A percentile compares a stretch with the other conserved stretches of the same genome.
These are phyloP conservation scores for Fusarium heterosporum DNA, from an alignment of 2,329 filamentous ascomycete genomes.

Conservation along the genomic window DNA sequence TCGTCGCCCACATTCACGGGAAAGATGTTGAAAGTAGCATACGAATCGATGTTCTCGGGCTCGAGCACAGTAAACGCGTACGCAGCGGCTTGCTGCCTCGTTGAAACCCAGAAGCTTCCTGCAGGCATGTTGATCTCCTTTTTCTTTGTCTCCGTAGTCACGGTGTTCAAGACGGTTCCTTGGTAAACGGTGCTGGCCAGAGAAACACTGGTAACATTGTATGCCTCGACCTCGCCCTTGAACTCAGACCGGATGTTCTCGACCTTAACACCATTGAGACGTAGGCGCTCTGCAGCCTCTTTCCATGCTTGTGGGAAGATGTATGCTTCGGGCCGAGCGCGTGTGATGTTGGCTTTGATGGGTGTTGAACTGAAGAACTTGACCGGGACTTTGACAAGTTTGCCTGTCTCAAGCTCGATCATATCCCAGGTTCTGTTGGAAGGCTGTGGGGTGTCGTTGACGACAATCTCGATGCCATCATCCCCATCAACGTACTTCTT, in stretches of 20 bases:
- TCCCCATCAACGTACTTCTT: conserved; percentile 40
- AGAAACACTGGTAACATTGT: conserved; percentile 35
- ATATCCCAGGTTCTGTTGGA: conserved; percentile 46
- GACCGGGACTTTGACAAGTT: conserved; percentile 39
- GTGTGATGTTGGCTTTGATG: conserved; percentile 44
- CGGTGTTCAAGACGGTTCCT: conserved; percentile 40
- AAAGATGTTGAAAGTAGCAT: conserved; percentile 44
- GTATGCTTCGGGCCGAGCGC: conserved; percentile 45
- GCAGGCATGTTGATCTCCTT: conserved; percentile 42
- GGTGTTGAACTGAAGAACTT: conserved; percentile 45
- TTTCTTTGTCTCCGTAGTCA: conserved; percentile 31
- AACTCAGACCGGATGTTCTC: conserved; percentile 40
- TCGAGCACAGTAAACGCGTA: conserved; percentile 46
- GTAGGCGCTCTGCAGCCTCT: conserved; percentile 42
- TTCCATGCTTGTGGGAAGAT: conserved; percentile 45
- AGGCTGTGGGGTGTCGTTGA: conserved; percentile 37
- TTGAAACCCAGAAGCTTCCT: conserved; percentile 45
- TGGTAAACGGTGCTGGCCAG: conserved; percentile 39
- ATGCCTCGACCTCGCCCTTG: conserved; percentile 40
- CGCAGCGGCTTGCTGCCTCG: conserved; percentile 45
- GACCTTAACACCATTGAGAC: conserved; percentile 39
- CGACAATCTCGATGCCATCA: conserved; percentile 39
- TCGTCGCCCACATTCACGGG: conserved; percentile 43
- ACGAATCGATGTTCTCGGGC: conserved; percentile 46
- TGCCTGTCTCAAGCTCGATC: conserved; percentile 43